Conservation (phyloP, 2,329 filamentous ascomycete species). For the Grosmannia serpens region DNA sequence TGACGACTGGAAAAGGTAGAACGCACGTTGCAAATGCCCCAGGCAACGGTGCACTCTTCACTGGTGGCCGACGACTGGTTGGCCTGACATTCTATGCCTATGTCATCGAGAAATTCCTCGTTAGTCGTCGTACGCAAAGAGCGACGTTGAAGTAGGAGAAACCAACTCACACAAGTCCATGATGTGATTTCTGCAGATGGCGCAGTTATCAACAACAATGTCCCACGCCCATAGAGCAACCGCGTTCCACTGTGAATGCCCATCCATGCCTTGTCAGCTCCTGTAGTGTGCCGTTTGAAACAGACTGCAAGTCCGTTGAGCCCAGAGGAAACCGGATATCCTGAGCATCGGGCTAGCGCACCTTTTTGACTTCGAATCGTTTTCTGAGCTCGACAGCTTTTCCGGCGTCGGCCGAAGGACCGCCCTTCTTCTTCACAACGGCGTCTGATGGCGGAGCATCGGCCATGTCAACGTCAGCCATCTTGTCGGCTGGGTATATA, state of each 20-base stretch:
- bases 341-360: slow-evolving; percentile 23
- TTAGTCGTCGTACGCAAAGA: background rate
- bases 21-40: slow-evolving; percentile 97
- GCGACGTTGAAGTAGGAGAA: background rate
- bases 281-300: background rate
- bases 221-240: slow-evolving; percentile 99
- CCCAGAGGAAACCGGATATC: background rate
- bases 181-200: slow-evolving; percentile 98
- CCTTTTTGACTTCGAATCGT: slow-evolving; percentile 98
- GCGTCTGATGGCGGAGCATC: slow-evolving; percentile 55
- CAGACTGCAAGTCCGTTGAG: background rate
- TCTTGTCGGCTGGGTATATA: slow-evolving; percentile 23
- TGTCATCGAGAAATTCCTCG: background rate
- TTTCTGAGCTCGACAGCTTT: slow-evolving; percentile 64
- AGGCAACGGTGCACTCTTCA: slow-evolving; percentile 96
- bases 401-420: slow-evolving; percentile 28
- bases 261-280: slow-evolving; percentile 2
- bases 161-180: slow-evolving; percentile 80
- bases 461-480: slow-evolving; percentile 97
- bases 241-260: slow-evolving; percentile 71
- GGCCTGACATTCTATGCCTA: slow-evolving; percentile 94
- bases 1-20: slow-evolving; percentile 18
- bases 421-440: slow-evolving; percentile 40
- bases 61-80: slow-evolving; percentile 96
- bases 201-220: slow-evolving; percentile 98